phyloP scores from a whole-genome alignment of 2,329 filamentous ascomycete genomes.

The Claviceps purpurea region DNA sequence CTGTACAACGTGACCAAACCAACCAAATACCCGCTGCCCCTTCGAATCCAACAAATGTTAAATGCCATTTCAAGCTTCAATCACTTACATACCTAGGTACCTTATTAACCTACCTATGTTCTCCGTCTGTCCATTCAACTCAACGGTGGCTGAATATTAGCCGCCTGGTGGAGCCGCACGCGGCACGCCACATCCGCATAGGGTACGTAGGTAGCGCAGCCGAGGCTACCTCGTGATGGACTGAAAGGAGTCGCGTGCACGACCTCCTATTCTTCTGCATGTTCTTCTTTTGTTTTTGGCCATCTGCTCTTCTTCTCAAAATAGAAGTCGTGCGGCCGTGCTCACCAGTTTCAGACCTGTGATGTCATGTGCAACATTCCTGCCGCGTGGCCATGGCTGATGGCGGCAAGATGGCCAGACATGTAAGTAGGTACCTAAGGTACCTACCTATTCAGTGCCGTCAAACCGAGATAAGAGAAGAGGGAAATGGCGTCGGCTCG shows the following conservation, averaged over 20 bases:
- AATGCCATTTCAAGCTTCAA: no score
- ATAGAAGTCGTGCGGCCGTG: background rate
- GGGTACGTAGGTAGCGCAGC: background rate
- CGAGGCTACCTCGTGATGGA: no score
- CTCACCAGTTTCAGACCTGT: background rate
- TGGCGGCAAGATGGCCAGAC: background rate
- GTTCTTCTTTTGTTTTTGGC: background rate
- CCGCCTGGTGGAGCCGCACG: slow-evolving; percentile 10
- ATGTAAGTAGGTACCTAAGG: no score
- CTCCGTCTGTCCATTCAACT: background rate
- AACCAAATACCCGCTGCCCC: no score
- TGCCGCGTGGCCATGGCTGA: background rate
- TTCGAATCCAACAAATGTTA: no score
- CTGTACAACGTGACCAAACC: background rate
- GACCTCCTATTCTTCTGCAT: no score
- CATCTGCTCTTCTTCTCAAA: background rate
- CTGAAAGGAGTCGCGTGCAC: no score
- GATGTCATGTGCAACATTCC: background rate
- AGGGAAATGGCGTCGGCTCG: background rate
- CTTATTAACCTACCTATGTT: background rate
- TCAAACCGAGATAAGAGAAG: background rate
- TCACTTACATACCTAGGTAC: background rate
- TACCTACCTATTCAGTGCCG: background rate
- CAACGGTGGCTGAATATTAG: background rate
- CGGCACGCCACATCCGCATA: background rate